These are phyloP conservation scores for Halenospora varia DNA, from an alignment of 495 filamentous ascomycete species.

Conservation along the genomic window DNA sequence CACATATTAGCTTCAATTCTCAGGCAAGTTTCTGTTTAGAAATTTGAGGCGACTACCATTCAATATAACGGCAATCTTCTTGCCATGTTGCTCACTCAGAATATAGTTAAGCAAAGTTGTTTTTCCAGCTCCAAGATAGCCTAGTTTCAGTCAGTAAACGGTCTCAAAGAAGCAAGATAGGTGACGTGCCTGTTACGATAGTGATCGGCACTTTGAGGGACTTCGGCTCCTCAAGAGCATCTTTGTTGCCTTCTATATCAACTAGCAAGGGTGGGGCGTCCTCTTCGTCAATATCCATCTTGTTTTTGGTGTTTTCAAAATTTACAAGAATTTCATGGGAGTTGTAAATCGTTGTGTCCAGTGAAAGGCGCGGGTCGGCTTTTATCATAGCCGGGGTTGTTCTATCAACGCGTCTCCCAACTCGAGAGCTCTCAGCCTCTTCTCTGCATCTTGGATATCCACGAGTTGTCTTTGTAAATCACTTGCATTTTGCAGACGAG, in stretches of 20 bases:
- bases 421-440: not conserved
- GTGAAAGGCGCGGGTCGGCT: too few species aligned
- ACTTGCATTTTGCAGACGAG: not conserved
- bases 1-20: too few species aligned
- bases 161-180: not conserved
- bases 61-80: conserved; percentile 95
- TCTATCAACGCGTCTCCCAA: too few species aligned
- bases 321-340: not conserved
- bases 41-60: conserved; percentile 63
- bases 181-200: conserved; percentile 74
- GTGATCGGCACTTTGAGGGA: conserved; percentile 79
- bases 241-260: conserved; percentile 38
- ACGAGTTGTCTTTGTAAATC: not conserved
- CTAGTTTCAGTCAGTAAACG: conserved; percentile 26
- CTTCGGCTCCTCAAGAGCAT: conserved; percentile 30
- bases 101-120: conserved; percentile 96
- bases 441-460: not conserved
- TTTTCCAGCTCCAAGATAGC: conserved; percentile 91
- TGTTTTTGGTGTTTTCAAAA: not conserved
- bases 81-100: conserved; percentile 86
- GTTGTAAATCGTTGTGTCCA: too few species aligned
- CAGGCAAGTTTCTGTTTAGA: too few species aligned
- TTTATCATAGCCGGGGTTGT: too few species aligned
- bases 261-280: conserved; percentile 74
- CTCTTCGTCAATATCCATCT: conserved; percentile 58